These are phyloP conservation scores for Echinochloa phyllopogon DNA, from an alignment of 176 grass and related monocot species.

Conservation along the genomic window DNA sequence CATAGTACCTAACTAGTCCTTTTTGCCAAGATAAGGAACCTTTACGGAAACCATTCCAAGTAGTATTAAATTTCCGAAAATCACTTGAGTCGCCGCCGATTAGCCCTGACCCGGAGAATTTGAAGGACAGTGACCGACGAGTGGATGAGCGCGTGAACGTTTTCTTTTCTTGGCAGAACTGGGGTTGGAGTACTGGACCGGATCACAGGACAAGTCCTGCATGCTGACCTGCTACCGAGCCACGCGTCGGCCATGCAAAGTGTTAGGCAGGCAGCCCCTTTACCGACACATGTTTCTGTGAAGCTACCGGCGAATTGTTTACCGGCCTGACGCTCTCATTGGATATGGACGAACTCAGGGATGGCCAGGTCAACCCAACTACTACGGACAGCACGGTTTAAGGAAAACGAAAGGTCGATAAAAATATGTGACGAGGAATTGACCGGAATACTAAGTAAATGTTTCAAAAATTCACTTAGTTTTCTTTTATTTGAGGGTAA, in stretches of 20 bases:
- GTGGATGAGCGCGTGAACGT: constrained; percentile 7
- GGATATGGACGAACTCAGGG: constrained; percentile 2
- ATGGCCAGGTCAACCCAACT: constrained; percentile 4
- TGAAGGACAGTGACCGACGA: constrained; percentile 11
- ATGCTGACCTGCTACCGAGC: constrained; percentile 18
- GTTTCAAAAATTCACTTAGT: background rate
- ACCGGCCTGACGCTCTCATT: background rate
- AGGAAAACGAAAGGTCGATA: constrained; percentile 34
- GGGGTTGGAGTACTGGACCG: constrained; percentile 29
- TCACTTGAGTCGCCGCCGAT: background rate
- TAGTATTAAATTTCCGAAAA: background rate
- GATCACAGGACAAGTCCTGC: constrained; percentile 16
- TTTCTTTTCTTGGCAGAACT: constrained; percentile 1
- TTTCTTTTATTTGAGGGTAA: background rate
- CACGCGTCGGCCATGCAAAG: constrained; percentile 63
- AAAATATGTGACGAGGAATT: background rate
- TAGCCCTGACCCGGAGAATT: constrained; percentile 13
- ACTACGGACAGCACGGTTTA: background rate
- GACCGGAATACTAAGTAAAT: background rate
- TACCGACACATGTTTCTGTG: constrained; percentile 11
- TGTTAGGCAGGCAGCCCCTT: constrained; percentile 19
- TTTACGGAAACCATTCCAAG: background rate
- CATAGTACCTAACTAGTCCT: background rate
- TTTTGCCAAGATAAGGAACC: background rate
- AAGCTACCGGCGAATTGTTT: constrained; percentile 29